These are phyloP conservation scores for Arctium lappa DNA, from an alignment of 129 eudicot genomes.

Conservation along the genomic window DNA sequence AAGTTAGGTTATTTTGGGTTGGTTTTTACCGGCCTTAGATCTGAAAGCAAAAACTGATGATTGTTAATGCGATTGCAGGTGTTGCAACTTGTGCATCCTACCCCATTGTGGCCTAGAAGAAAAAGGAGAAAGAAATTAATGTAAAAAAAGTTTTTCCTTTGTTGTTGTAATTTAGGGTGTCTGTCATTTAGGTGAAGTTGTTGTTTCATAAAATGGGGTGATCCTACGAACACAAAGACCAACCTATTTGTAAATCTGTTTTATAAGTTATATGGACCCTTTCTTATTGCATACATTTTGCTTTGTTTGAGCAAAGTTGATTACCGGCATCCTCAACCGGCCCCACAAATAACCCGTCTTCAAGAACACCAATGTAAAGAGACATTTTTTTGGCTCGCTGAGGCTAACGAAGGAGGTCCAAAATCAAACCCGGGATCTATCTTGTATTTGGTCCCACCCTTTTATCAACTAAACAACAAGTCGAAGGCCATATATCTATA, in stretches of 20 bases:
- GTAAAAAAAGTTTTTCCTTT: background rate
- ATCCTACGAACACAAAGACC: conserved; percentile 13
- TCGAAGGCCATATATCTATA: no score
- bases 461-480: no score
- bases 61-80: conserved; percentile 46
- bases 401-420: no score
- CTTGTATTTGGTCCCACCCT: no score
- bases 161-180: background rate
- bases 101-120: conserved; percentile 66
- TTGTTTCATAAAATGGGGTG: conserved; percentile 10
- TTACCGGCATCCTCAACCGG: no score
- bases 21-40: no score
- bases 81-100: conserved; percentile 98
- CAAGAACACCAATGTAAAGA: no score
- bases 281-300: background rate
- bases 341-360: no score
- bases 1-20: no score
- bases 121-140: background rate
- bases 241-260: conserved; percentile 24
- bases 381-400: no score
- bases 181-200: background rate
- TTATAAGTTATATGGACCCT: background rate
- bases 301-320: background rate
- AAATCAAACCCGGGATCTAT: no score
- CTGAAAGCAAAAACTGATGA: background rate